Percentiles rank a stretch among this genome's conserved stretches.
Conservation (phyloP, 2,329 filamentous ascomycete species). For the Davidsoniella virescens region DNA sequence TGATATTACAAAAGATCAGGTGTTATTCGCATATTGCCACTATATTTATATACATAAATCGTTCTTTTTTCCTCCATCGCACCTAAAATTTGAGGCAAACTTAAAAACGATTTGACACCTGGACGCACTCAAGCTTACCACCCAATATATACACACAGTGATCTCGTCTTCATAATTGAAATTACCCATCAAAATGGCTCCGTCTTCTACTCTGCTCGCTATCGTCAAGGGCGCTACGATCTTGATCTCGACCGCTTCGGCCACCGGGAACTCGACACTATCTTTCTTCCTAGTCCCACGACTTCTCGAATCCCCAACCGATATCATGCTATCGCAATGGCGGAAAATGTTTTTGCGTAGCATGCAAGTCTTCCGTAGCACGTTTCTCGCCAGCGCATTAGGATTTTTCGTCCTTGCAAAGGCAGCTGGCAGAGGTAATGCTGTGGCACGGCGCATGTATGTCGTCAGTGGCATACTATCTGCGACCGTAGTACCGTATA, state of each 20-base stretch:
- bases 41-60: too few relatives aligned
- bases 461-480: not conserved
- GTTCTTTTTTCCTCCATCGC: too few relatives aligned
- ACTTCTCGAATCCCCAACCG: conserved; percentile 7
- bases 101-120: too few relatives aligned
- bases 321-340: conserved; percentile 9
- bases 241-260: conserved; percentile 1
- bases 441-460: not conserved
- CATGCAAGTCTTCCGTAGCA: conserved; percentile 4
- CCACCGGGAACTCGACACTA: not conserved
- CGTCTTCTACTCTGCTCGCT: not conserved
- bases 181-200: not conserved
- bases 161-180: not conserved
- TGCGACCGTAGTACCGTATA: conserved; percentile 6
- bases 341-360: conserved; percentile 2
- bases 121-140: not conserved
- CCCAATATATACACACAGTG: not conserved
- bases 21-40: too few relatives aligned
- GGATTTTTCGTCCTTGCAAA: conserved; percentile 5
- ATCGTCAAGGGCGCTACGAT: conserved; percentile 4
- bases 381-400: not conserved
- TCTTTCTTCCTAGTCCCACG: conserved; percentile 4
- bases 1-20: too few relatives aligned
- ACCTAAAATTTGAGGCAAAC: too few relatives aligned
- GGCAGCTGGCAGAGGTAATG: not conserved